These are phyloP conservation scores for Discostella stelligera DNA, from an alignment of 352 stramenopile species.

Conservation along the genomic window DNA sequence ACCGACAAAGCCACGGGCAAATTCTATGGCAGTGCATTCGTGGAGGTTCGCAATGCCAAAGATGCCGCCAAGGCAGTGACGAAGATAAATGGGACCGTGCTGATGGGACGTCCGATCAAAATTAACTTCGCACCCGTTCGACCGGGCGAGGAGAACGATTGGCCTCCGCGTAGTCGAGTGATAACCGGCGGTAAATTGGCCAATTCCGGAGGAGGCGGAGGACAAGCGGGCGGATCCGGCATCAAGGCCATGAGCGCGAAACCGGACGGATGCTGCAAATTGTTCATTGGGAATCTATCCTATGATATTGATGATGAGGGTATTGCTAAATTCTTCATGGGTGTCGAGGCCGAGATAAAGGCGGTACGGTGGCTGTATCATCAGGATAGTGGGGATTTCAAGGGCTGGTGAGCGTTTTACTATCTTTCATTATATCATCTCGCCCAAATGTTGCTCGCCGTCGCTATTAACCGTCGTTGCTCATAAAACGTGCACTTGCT, in stretches of 20 bases:
- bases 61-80: conserved; percentile 77
- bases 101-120: conserved; percentile 82
- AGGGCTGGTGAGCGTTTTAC: conserved; percentile 49
- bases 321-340: conserved; percentile 85
- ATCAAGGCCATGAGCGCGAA: conserved; percentile 80
- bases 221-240: conserved; percentile 72
- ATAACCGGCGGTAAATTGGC: conserved; percentile 58
- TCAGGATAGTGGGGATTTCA: conserved; percentile 85
- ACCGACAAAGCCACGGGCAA: conserved; percentile 86
- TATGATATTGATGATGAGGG: conserved; percentile 87
- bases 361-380: conserved; percentile 83
- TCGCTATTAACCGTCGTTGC: neutral
- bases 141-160: conserved; percentile 72
- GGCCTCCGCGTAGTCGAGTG: conserved; percentile 72
- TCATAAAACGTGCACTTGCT: conserved; percentile 4
- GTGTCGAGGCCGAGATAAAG: conserved; percentile 79
- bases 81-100: conserved; percentile 68
- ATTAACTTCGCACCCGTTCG: conserved; percentile 80
- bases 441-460: neutral
- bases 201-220: conserved; percentile 37
- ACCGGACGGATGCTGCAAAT: conserved; percentile 82
- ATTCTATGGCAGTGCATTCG: conserved; percentile 85
- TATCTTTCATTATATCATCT: neutral
- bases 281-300: conserved; percentile 86
- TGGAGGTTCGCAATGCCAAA: conserved; percentile 80